Base-by-base conservation (phyloP, 2,329 filamentous ascomycete species). In the Pseudocercospora fuligena region DNA sequence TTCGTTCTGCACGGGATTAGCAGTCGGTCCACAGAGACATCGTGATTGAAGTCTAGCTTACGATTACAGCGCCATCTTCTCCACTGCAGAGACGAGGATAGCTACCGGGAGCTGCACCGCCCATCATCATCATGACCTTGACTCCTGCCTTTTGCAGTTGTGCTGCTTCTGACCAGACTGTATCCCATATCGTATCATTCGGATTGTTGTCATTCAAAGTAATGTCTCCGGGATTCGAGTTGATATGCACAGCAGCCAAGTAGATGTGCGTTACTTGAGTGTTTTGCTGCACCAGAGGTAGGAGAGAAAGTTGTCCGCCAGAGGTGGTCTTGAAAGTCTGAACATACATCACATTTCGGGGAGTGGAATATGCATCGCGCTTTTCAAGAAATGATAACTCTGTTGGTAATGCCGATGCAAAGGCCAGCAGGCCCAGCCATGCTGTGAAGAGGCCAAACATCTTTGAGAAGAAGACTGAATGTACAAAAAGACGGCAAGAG, bases 41-140 rank as follows among this genome's bases (percentile, higher is more conserved):
- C 14, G 19, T 33, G 29, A 2, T 25, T 14, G 46, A 27, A 12
- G 25, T 51, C 2, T 12, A 11, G 11, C 19, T n/a, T 12, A 67
- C 69, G 54, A 71, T 71, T 9, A 69, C 51, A 12, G 36, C 64
- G 29, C 68, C 69, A 21, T 69, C 65, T 2, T 63, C 25, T 19
- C 68, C 67, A 65, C 73, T 66, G 60, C 74, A 74, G 12, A 77
- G 64, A n/a, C 69, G 63, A 23, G 63, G 65, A 57, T 75, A 77
- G 49, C 70, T 72, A 19, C 75, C 73, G 33, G 62, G 56, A 3
- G 74, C 73, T n/a, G 74, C 73, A 49, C 74, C 75, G 8, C 75
- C 75, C 14, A 77, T 65, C 75, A 77, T 77, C 66, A 76, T 70
- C 67, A 76, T 71, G 12, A 76, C 73, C 64, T 75, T 76, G 25